Evolutionary conservation across 1,284 basidiomycete species (phyloP).

Genomic region (Vanrija sp.): DNA sequence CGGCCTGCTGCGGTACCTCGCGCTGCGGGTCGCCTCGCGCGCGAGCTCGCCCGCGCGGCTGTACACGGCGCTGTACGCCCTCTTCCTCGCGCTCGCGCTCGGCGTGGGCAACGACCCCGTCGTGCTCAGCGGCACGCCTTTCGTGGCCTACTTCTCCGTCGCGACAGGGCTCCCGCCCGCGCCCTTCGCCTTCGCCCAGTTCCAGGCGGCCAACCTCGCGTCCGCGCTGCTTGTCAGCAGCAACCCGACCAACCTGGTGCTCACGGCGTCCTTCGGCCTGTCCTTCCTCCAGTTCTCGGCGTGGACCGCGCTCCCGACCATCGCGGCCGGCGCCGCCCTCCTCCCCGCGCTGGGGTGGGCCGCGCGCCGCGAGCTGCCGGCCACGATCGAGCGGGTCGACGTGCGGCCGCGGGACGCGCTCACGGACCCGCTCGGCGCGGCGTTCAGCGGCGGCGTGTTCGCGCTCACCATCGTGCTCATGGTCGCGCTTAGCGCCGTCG

Average conservation of each 20-base stretch:
- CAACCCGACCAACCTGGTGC: constrained; percentile 53
- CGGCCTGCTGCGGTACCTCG: constrained; percentile 78
- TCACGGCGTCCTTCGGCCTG: constrained; percentile 49
- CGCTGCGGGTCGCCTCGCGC: constrained; percentile 77
- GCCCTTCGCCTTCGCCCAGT: constrained; percentile 66
- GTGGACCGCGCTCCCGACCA: constrained; percentile 47
- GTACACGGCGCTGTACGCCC: constrained; percentile 71
- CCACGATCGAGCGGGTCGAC: constrained; percentile 25
- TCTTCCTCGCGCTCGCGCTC: constrained; percentile 73
- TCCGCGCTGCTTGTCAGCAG: constrained; percentile 51
- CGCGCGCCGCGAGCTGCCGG: constrained; percentile 36
- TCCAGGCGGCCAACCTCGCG: constrained; percentile 71
- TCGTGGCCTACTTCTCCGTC: constrained; percentile 68
- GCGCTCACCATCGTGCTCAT: constrained; percentile 57
- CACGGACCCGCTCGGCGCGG: constrained; percentile 54
- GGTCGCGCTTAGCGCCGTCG: constrained; percentile 57
- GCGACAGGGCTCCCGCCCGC: constrained; percentile 50
- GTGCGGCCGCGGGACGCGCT: constrained; percentile 52
- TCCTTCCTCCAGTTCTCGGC: constrained; percentile 49
- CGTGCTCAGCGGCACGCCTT: constrained; percentile 73
- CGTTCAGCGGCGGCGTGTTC: constrained; percentile 54
- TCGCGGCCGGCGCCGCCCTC: constrained; percentile 39
- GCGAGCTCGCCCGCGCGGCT: constrained; percentile 59
- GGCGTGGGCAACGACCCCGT: constrained; percentile 87
- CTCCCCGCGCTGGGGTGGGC: constrained; percentile 43